Evolutionary conservation across 2,329 filamentous ascomycete species (phyloP), one percentile per base, ranked within the genome.

Genomic region (Penicillium polonicum): DNA sequence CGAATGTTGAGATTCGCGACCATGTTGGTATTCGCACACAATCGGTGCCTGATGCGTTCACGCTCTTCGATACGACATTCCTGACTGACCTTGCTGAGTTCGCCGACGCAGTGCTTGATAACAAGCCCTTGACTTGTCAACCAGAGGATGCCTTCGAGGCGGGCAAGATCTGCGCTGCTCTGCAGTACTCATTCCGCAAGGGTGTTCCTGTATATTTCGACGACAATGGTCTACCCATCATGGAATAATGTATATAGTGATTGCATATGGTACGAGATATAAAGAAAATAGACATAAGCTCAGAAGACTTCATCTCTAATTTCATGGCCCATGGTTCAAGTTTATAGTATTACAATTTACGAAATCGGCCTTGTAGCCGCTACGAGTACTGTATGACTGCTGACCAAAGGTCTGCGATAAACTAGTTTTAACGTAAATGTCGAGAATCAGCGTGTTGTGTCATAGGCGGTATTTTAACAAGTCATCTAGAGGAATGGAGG

Each of bases 121-220:
- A 60, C 35, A 60, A 58, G 59, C 59, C 55, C 13, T 25, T 60
- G 52, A 60, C 59, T 21, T 60, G 59, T 50, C 42, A 49, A 12
- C 59, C 59, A 21, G 59, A 61, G 49, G 59, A 61, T 48, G 55
- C 59, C n/a, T 61, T 61, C 19, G 59, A 58, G 49, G 56, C 59
- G 19, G 59, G 56, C 12, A 61, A 61, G 45, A 61, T 61, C 5
- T 61, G 59, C 31, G 59, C 59, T 43, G 59, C 59, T 48, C 23
- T 60, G 19, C 59, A 60, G 38, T 58, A 60, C 31, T 60, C 59
- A 19, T 60, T 58, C 55, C 55, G 59, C 25, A 60, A 55, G 52
- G 55, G 55, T 23, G 48, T 60, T 19, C 59, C 59, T 3, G 59
- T 60, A 46, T 60, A 60, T 31, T 60, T 60, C 25, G 59, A 60